Conservation (phyloP, 192 early-diverging fungal genomes). For the Phycomyces blakesleeanus region DNA sequence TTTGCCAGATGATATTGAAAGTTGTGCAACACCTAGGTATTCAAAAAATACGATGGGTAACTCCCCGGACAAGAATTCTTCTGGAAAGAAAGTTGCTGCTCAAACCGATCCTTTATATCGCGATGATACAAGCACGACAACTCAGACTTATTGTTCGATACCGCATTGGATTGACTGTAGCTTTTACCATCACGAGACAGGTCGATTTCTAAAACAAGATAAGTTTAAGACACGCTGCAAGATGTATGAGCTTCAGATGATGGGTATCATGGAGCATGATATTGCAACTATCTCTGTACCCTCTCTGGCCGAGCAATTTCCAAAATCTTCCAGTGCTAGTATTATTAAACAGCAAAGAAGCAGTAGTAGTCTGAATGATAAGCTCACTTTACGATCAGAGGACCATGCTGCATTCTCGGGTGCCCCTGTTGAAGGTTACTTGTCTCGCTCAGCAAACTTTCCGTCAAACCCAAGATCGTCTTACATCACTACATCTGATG, state of each 20-base stretch:
- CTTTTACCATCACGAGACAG: conserved; percentile 66
- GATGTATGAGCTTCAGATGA: conserved; percentile 84
- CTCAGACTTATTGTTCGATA: conserved; percentile 58
- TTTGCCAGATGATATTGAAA: neutral
- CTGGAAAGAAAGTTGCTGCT: conserved; percentile 2
- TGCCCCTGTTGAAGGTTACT: conserved; percentile 19
- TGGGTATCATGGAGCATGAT: conserved; percentile 68
- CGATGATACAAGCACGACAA: conserved; percentile 35
- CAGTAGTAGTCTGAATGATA: conserved; percentile 27
- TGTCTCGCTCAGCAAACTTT: conserved; percentile 26
- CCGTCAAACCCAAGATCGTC: conserved; percentile 14
- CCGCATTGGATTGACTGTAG: conserved; percentile 93
- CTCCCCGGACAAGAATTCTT: conserved; percentile 17
- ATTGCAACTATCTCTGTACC: conserved; percentile 53
- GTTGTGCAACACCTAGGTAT: neutral
- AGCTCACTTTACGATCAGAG: neutral
- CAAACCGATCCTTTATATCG: conserved; percentile 50
- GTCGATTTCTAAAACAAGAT: conserved; percentile 42
- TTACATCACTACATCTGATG: conserved; percentile 9
- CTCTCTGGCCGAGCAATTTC: conserved; percentile 32
- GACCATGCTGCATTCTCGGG: neutral
- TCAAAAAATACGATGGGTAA: conserved; percentile 19
- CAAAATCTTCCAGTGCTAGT: neutral
- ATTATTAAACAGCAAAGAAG: conserved; percentile 10
- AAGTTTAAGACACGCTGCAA: conserved; percentile 69